Base-by-base conservation (phyloP, 2,329 filamentous ascomycete genomes). In the Ophiocordyceps camponoti-rufipedis region DNA sequence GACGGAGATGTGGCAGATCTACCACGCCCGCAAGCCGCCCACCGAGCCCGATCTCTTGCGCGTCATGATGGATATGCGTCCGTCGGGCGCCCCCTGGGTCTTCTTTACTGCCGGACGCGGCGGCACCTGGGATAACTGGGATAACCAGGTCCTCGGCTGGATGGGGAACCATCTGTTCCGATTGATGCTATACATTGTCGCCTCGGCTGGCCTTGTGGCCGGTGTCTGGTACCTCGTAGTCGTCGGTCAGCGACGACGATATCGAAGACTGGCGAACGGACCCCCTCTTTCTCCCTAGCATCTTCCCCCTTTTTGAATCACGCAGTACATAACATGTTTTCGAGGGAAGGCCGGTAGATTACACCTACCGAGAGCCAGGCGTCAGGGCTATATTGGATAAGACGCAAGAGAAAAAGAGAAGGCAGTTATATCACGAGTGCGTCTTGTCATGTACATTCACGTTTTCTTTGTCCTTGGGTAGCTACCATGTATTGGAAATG, bases 31-130 rank as follows among this genome's bases (percentile, higher is more conserved):
- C 6, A 45, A 46, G 41, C 40, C 44, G 10, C 9, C 9, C 7
- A n/a, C 16, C 41, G 42, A 38, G 11, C 42, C 44, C 4, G 18
- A 16, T 23, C 44, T 48, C 16, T 28, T 41, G n/a, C 46, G 48
- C 41, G 40, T 49, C 39, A 48, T 48, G 48, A 49, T 49, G 48
- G 44, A 48, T 32, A 28, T 9, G 14, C 43, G 48, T 12, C 48
- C 48, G 8, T 32, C 41, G 2, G 44, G 43, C 28, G 46, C 48
- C 5, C 38, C 41, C 23, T 48, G 48, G 48, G 31, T 46, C 13
- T 49, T 49, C 39, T 48, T 48, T 29, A 49, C 44, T 10, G 29
- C 39, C 28, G 31, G 43, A 28, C 28, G 45, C 4, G 46, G 48
- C 23, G 48, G 46, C 33, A 45, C 46, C n/a, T 47, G 42, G 48